Evolutionary conservation across 495 filamentous ascomycete genomes (phyloP).

Genomic region (Cairneyella variabilis): DNA sequence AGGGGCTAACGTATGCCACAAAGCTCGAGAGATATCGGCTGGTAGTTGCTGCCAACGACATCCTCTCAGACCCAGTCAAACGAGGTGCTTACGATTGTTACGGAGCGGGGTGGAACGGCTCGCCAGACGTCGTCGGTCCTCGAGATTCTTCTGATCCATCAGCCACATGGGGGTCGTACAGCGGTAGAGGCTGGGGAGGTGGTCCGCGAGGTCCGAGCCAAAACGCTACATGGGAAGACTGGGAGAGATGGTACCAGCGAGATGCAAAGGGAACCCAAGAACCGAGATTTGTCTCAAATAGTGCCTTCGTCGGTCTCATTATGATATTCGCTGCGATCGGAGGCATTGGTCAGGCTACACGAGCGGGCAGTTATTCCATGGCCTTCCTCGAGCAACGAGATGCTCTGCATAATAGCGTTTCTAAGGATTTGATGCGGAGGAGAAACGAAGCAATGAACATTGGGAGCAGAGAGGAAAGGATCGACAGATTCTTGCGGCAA

Average conservation of each 20-base stretch:
- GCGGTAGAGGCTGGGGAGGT: conserved; percentile 41
- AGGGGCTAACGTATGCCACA: conserved; percentile 46
- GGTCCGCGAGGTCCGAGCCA: conserved; percentile 54
- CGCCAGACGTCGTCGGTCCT: conserved; percentile 30
- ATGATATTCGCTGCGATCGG: conserved; percentile 63
- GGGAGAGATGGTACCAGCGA: conserved; percentile 76
- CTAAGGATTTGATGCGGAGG: conserved; percentile 54
- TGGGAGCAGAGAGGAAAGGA: conserved; percentile 55
- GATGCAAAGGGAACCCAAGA: conserved; percentile 39
- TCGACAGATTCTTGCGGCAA: conserved; percentile 68
- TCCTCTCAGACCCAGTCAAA: conserved; percentile 80
- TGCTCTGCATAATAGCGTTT: conserved; percentile 57
- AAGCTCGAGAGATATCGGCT: conserved; percentile 84
- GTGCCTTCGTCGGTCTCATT: conserved; percentile 67
- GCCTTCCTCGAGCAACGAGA: conserved; percentile 59
- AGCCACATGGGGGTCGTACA: conserved; percentile 32
- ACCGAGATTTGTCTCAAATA: conserved; percentile 68
- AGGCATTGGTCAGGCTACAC: conserved; percentile 60
- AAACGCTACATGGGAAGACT: conserved; percentile 98
- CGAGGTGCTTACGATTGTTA: conserved; percentile 77
- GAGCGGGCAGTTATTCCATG: conserved; percentile 53
- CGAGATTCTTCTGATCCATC: conserved; percentile 25
- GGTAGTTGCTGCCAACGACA: conserved; percentile 78
- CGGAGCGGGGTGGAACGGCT: conserved; percentile 73
- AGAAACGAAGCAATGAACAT: conserved; percentile 44